Base-by-base conservation (phyloP, 768 basidiomycete species). In the Podaxis sp. region DNA sequence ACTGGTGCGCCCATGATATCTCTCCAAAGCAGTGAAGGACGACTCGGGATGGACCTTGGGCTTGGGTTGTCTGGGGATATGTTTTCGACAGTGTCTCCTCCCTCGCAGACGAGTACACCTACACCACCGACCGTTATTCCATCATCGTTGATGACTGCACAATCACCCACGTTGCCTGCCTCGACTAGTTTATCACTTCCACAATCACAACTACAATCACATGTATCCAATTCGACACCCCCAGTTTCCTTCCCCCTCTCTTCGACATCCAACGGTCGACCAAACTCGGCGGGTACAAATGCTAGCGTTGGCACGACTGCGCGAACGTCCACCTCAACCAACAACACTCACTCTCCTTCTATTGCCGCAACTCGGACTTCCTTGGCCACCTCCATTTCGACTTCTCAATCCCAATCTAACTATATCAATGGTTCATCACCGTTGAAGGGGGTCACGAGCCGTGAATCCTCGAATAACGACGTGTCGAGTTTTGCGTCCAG, bases 271-370 rank as follows among this genome's bases (percentile, higher is more conserved):
- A 11, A 18, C 21, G 46, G 16, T 14, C 55, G 55, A 1, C 57
- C 57, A 27, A 27, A 9, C 28, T 50, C 57, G 3, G 57, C 57
- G 27, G 35, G 35, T 16, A 58, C 47, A 16, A 42, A 6, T 16
- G 16, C 36, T 27, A 58, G 23, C n/a, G 40, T 18, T 5, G 38
- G 38, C 0, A 44, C n/a, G 42, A 44, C 42, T 44, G 14, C 42
- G n/a, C 42, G 32, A 21, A 53, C 51, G 18, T 60, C 59, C 14
- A 60, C 57, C 27, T 37, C 59, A 5, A 57, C 46, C 18, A 60
- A 61, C 18, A 60, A 61, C 55, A 40, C 53, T 25, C 57, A 61
- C 35, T 67, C 69, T 23, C 63, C 68, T 63, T 59, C 65, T 35
- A 67, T 59, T 51, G 60, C 62, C 6, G 51, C 61, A 48, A 18